A percentile compares a stretch with the other conserved stretches of the same genome.
These are phyloP conservation scores for Vitis hybrid DNA, from an alignment of 177 flowering plant genomes.

Conservation along the genomic window DNA sequence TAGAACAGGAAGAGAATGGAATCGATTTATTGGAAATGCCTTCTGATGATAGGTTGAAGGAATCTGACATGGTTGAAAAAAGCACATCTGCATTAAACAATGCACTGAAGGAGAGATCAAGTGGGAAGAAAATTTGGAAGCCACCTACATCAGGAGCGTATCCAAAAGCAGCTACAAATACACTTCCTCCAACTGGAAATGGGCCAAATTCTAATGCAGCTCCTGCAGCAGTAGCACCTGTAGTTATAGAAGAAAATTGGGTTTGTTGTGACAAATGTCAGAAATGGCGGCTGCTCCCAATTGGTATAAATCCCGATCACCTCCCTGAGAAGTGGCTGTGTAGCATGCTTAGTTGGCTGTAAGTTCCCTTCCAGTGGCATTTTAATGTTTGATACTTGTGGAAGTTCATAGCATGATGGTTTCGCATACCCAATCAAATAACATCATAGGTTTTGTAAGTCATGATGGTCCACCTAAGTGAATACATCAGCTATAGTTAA, in stretches of 20 bases:
- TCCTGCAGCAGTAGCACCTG: slow-evolving; percentile 38
- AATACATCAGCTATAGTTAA: neutral
- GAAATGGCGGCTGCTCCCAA: slow-evolving; percentile 88
- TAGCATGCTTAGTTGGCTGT: slow-evolving; percentile 92
- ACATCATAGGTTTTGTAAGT: neutral
- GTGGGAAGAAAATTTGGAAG: slow-evolving; percentile 34
- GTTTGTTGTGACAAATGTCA: slow-evolving; percentile 79
- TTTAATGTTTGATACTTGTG: neutral
- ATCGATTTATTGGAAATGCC: slow-evolving; percentile 28
- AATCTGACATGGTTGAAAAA: slow-evolving; percentile 33
- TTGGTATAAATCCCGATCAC: slow-evolving; percentile 45
- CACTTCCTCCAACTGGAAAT: slow-evolving; percentile 21
- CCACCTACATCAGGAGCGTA: slow-evolving; percentile 22
- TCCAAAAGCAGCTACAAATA: slow-evolving; percentile 24
- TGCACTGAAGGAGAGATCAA: slow-evolving; percentile 33
- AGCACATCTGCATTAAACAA: slow-evolving; percentile 16
- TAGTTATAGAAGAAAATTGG: slow-evolving; percentile 62
- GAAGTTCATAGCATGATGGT: neutral
- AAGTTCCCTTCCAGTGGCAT: slow-evolving; percentile 36
- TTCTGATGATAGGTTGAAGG: slow-evolving; percentile 32
- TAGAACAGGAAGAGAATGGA: slow-evolving; percentile 45
- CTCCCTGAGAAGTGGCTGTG: slow-evolving; percentile 89
- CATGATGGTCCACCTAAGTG: neutral
- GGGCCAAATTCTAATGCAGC: slow-evolving; percentile 32
- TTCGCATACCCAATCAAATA: neutral